Percentiles rank a stretch among this genome's conserved stretches.
These are phyloP conservation scores for Knufia petricola DNA, from an alignment of 2,329 filamentous ascomycete genomes.

Conservation along the genomic window DNA sequence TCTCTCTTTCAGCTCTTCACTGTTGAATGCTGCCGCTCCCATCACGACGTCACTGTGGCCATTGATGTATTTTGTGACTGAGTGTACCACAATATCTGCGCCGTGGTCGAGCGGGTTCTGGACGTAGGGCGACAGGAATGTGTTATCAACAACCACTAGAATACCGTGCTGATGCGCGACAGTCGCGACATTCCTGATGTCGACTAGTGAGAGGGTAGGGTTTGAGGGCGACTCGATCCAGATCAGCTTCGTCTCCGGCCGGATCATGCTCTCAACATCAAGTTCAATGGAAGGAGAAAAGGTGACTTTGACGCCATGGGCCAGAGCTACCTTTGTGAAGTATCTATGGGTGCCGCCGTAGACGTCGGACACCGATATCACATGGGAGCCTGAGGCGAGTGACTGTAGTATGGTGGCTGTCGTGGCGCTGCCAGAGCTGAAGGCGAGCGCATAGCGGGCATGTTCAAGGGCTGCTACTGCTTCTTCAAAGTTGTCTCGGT, in stretches of 20 bases:
- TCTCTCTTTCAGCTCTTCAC: conserved; percentile 62
- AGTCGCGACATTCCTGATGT: conserved; percentile 76
- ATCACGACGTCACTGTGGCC: conserved; percentile 94
- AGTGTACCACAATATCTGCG: conserved; percentile 93
- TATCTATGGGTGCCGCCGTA: conserved; percentile 98
- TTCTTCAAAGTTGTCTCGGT: conserved; percentile 86
- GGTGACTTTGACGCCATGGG: conserved; percentile 87
- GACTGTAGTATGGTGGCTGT: conserved; percentile 91
- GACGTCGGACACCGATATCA: conserved; percentile 93
- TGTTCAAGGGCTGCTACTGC: conserved; percentile 88
- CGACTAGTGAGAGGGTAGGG: conserved; percentile 83
- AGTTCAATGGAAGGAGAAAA: conserved; percentile 89
- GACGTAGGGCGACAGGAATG: conserved; percentile 90
- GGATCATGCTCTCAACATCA: conserved; percentile 76
- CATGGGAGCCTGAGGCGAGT: conserved; percentile 80
- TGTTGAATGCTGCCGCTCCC: conserved; percentile 94
- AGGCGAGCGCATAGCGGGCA: conserved; percentile 84
- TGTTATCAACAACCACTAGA: conserved; percentile 97
- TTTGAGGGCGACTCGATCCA: conserved; percentile 98
- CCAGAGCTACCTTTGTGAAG: conserved; percentile 94
- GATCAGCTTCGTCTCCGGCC: conserved; percentile 74
- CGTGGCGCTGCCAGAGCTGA: conserved; percentile 86
- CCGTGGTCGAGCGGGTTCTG: conserved; percentile 94
- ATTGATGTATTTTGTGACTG: conserved; percentile 98
- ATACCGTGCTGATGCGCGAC: conserved; percentile 82